Conservation (phyloP, 306 rosid genomes). For the Cajanus cajan region DNA sequence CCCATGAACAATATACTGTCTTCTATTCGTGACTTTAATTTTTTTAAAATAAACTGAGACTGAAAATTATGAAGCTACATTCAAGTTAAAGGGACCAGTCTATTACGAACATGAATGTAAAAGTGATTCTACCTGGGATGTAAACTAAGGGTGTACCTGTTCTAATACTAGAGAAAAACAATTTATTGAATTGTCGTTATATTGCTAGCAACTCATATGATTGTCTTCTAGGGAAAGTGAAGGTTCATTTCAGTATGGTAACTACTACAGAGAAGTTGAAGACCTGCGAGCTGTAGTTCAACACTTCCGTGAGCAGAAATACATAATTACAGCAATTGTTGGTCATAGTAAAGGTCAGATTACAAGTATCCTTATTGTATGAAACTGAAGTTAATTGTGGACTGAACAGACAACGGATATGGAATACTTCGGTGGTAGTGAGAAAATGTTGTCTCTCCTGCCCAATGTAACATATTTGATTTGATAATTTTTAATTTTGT, state of each 20-base stretch:
- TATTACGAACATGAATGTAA: constrained; percentile 7
- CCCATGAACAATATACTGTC: background rate
- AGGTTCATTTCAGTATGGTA: constrained; percentile 82
- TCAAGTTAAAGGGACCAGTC: background rate
- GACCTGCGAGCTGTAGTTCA: constrained; percentile 70
- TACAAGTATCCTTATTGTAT: constrained; percentile 6
- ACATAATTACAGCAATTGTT: constrained; percentile 53
- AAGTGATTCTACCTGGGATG: background rate
- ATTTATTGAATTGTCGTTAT: constrained; percentile 1
- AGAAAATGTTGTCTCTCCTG: constrained; percentile 12
- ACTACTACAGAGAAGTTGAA: constrained; percentile 78
- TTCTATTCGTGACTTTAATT: background rate
- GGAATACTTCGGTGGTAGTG: constrained; percentile 4
- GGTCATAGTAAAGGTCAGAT: constrained; percentile 91
- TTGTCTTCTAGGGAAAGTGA: constrained; percentile 76
- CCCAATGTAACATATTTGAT: background rate
- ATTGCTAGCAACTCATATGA: background rate
- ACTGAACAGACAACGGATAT: constrained; percentile 1
- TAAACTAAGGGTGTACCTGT: background rate
- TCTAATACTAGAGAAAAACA: constrained; percentile 5
- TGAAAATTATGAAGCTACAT: constrained; percentile 7
- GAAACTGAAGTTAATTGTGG: constrained; percentile 21
- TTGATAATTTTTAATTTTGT: background rate
- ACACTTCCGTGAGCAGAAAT: constrained; percentile 57
- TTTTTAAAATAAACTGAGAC: constrained; percentile 1